Evolutionary conservation across 768 basidiomycete species (phyloP), one percentile per base, ranked within the genome.

Genomic region (Mycena rebaudengoi): DNA sequence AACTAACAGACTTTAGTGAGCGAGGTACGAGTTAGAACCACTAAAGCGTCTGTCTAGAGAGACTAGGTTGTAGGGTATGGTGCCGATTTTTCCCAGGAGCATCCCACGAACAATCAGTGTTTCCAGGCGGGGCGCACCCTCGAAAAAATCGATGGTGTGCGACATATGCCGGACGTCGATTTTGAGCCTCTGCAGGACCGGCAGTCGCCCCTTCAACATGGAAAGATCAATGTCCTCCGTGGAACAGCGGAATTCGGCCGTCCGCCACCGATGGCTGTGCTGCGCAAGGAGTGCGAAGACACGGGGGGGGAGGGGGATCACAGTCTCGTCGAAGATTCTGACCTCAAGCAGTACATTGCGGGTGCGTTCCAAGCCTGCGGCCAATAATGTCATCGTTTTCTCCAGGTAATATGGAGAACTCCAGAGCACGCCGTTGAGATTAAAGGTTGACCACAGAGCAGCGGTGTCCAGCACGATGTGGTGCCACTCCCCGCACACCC

Each of bases 391-490:
- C 50, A 51, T 37, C 21, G 33, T 25, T 37, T 51, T 35, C 13
- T 51, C 33, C 33, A 51, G 37, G 20, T 12, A 2, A 51, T 11
- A 37, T 2, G 50, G 18, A 26, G n/a, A n/a, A 26, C 11, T 37
- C 50, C 50, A 51, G 33, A 51, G 50, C 8, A 51, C 50, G 12
- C 50, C n/a, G 23, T 51, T 37, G 50, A 51, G 50, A 10, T 51
- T 18, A 10, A 51, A 26, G 5, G 33, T 37, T 1, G 50, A 51
- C 50, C 50, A 51, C 2, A 51, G 14, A 5, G 11, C 14, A 7
- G 50, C 21, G 5, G 50, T 51, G n/a, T 26, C 21, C 33, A 51
- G 23, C 11, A 26, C 32, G 11, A 26, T 51, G 16, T 37, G 32
- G 50, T 51, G 33, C 50, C 50, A 51, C 21, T 51, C 32, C 21